A percentile compares a stretch with the other conserved stretches of the same genome.
Conservation (phyloP, 371 early-diverging fungal genomes). For the Mortierella sp. region DNA sequence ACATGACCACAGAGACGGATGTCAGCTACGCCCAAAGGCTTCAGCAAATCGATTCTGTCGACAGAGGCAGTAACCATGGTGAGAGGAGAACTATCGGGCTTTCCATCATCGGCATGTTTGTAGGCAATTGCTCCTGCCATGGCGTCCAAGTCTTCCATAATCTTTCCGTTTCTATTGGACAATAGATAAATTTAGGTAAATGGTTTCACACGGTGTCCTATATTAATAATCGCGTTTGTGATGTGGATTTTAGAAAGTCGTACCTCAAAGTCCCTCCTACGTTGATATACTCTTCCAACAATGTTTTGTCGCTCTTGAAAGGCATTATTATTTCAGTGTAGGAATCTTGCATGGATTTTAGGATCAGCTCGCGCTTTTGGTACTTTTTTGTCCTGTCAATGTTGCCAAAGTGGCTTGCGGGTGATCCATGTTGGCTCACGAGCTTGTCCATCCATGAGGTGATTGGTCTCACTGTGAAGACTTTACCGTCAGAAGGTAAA, state of each 20-base stretch:
- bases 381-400: slow-evolving; percentile 1
- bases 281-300: slow-evolving; percentile 87
- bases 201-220: not conserved
- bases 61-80: slow-evolving; percentile 92
- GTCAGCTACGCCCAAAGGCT: slow-evolving; percentile 75
- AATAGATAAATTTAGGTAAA: not conserved
- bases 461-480: slow-evolving; percentile 60
- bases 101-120: slow-evolving; percentile 78
- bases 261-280: slow-evolving; percentile 68
- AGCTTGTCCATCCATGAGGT: slow-evolving; percentile 62
- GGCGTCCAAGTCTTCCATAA: slow-evolving; percentile 86
- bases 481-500: slow-evolving; percentile 41
- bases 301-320: slow-evolving; percentile 78
- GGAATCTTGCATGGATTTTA: slow-evolving; percentile 81
- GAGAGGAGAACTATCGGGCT: slow-evolving; percentile 69
- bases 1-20: slow-evolving; percentile 85
- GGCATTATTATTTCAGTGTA: slow-evolving; percentile 85
- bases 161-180: slow-evolving; percentile 59
- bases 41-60: slow-evolving; percentile 88
- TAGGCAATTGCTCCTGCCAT: slow-evolving; percentile 87
- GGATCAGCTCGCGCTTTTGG: slow-evolving; percentile 57
- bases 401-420: slow-evolving; percentile 17
- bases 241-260: not conserved
- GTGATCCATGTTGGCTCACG: slow-evolving; percentile 33
- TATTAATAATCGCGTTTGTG: not conserved